phyloP scores from a whole-genome alignment of 1,284 basidiomycete genomes.

The Schizopora paradoxa region DNA sequence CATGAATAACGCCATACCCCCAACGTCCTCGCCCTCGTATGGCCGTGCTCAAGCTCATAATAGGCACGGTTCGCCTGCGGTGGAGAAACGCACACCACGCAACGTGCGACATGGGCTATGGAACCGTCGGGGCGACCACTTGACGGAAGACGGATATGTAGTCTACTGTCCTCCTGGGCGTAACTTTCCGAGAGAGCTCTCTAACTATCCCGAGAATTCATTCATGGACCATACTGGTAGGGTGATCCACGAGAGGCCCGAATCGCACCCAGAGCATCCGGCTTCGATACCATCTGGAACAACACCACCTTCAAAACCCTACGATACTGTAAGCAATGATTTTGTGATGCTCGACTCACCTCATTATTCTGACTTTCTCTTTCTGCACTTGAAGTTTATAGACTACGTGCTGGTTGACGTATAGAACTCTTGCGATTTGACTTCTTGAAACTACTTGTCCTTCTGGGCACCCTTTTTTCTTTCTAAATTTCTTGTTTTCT shows the following conservation, averaged over 20 bases:
- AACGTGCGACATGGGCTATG: slow-evolving; percentile 51
- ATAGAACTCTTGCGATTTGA: too few species aligned
- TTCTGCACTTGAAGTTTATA: too few species aligned
- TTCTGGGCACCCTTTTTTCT: too few species aligned
- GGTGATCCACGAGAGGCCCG: slow-evolving; percentile 3
- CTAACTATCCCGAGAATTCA: slow-evolving; percentile 42
- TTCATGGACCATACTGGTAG: slow-evolving; percentile 14
- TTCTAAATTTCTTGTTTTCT: too few species aligned
- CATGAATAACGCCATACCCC: neutral
- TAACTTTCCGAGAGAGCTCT: slow-evolving; percentile 53
- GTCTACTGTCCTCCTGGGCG: slow-evolving; percentile 54
- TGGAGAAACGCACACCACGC: slow-evolving; percentile 14
- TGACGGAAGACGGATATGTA: slow-evolving; percentile 46
- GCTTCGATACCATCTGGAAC: slow-evolving; percentile 13
- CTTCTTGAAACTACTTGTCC: too few species aligned
- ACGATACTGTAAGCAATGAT: too few species aligned
- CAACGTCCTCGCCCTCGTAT: slow-evolving; percentile 1
- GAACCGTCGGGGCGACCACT: slow-evolving; percentile 66
- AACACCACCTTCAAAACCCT: too few species aligned
- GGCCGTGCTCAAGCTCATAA: slow-evolving; percentile 20
- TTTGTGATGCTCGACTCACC: too few species aligned
- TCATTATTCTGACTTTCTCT: too few species aligned
- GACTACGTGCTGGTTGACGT: too few species aligned
- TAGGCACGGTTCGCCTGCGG: slow-evolving; percentile 2
- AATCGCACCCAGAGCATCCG: slow-evolving; percentile 9